Percentiles rank a stretch among this genome's conserved stretches.
These are phyloP conservation scores for Pestalotiopsis sp. DNA, from an alignment of 2,329 filamentous ascomycete genomes.

Conservation along the genomic window DNA sequence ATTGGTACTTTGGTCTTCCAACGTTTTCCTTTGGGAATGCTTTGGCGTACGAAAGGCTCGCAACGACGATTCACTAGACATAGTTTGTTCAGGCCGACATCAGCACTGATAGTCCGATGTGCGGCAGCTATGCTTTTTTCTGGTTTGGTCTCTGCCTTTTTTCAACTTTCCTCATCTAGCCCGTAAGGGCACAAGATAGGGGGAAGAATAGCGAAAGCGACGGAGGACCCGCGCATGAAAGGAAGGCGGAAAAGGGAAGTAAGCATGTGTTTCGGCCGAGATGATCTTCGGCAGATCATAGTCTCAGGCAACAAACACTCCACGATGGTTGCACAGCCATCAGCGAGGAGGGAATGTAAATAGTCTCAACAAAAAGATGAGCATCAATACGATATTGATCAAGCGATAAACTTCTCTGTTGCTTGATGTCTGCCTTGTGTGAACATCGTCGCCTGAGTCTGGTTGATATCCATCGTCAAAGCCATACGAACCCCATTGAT, in stretches of 20 bases:
- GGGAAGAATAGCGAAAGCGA: neutral
- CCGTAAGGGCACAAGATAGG: neutral
- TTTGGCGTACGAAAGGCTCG: neutral
- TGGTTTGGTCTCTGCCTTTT: neutral
- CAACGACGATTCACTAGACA: constrained; percentile 2
- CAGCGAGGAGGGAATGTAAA: too few relatives aligned
- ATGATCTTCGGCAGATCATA: neutral
- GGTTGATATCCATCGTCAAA: too few relatives aligned
- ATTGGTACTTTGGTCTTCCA: neutral
- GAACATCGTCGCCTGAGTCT: too few relatives aligned
- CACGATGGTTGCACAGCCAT: too few relatives aligned
- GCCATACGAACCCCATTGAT: too few relatives aligned
- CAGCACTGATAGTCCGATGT: neutral
- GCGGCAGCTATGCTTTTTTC: neutral
- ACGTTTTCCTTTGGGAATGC: neutral
- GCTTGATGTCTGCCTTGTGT: too few relatives aligned
- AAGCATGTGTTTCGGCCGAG: neutral
- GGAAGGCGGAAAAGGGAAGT: neutral
- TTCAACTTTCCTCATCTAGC: neutral
- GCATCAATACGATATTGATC: too few relatives aligned
- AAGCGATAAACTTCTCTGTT: too few relatives aligned
- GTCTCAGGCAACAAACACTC: too few relatives aligned
- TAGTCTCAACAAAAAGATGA: too few relatives aligned
- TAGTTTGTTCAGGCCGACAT: neutral
- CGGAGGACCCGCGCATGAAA: neutral